phyloP scores from a whole-genome alignment of 768 basidiomycete species.

The Inosperma sp. region DNA sequence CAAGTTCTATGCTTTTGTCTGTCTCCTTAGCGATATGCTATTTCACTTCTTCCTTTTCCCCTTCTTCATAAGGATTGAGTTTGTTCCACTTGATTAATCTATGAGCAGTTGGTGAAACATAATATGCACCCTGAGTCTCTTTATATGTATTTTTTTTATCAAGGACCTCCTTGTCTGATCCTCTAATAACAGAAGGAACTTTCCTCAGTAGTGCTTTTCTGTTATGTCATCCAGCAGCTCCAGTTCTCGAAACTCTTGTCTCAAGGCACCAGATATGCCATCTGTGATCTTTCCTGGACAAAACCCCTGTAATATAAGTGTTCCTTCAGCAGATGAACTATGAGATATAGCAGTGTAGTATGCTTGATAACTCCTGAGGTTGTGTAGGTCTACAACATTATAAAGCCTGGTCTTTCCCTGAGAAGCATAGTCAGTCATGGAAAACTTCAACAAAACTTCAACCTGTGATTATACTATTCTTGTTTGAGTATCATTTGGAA shows the following conservation, averaged over 20 bases:
- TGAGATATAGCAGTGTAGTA: no score
- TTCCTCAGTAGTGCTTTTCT: conserved; percentile 17
- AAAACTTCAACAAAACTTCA: conserved; percentile 24
- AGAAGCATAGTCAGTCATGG: conserved; percentile 33
- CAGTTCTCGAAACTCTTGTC: no score
- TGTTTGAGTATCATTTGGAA: conserved; percentile 18
- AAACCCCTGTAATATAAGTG: conserved; percentile 27
- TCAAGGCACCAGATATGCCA: no score
- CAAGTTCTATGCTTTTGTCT: no score
- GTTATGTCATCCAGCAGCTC: no score
- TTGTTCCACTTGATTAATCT: conserved; percentile 16
- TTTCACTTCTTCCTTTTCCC: not conserved
- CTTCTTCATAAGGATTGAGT: conserved; percentile 13
- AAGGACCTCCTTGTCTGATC: conserved; percentile 19
- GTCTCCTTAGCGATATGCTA: not conserved
- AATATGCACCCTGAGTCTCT: conserved; percentile 17
- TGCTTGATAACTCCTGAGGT: conserved; percentile 20
- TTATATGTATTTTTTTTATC: conserved; percentile 19
- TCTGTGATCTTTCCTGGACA: no score
- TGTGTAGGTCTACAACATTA: conserved; percentile 25
- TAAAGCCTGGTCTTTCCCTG: conserved; percentile 28
- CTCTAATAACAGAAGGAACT: conserved; percentile 14
- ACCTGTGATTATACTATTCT: conserved; percentile 23
- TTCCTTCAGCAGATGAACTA: conserved; percentile 18
- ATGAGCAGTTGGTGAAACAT: conserved; percentile 18